Conservation (phyloP, 2,329 filamentous ascomycete genomes). For the Exophiala viscosa region DNA sequence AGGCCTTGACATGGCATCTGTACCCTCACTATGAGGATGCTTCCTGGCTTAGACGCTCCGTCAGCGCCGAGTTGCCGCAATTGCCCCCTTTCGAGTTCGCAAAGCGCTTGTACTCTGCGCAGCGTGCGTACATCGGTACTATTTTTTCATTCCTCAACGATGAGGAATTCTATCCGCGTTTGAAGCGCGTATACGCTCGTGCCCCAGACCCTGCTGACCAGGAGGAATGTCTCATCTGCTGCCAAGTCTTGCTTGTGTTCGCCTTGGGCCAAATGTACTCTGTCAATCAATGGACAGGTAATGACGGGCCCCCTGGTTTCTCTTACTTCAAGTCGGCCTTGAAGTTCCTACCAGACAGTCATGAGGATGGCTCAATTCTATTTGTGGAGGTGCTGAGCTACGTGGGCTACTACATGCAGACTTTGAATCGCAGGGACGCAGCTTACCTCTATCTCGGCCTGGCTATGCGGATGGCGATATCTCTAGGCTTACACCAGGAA, state of each 20-base stretch:
- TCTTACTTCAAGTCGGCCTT: conserved; percentile 52
- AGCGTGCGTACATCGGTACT: conserved; percentile 55
- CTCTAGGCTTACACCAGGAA: conserved; percentile 53
- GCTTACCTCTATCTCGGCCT: conserved; percentile 53
- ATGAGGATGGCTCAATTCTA: conserved; percentile 52
- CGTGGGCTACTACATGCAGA: conserved; percentile 56
- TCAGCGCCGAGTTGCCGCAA: conserved; percentile 32
- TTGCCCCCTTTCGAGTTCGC: conserved; percentile 51
- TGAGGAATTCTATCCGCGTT: conserved; percentile 44
- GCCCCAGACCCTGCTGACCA: conserved; percentile 41
- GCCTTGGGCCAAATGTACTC: conserved; percentile 57
- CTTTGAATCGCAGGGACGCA: conserved; percentile 52
- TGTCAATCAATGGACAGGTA: conserved; percentile 53
- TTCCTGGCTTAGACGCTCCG: conserved; percentile 30
- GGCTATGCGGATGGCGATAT: conserved; percentile 55
- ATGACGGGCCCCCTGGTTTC: conserved; percentile 53
- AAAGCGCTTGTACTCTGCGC: conserved; percentile 48
- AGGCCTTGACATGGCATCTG: conserved; percentile 33
- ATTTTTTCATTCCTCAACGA: conserved; percentile 54
- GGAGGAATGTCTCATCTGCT: conserved; percentile 48
- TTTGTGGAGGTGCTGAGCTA: conserved; percentile 54
- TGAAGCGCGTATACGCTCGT: conserved; percentile 44
- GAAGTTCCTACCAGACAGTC: conserved; percentile 52
- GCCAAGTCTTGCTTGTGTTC: conserved; percentile 51
- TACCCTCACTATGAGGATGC: conserved; percentile 35